These are phyloP conservation scores for Russula sp. DNA, from an alignment of 768 basidiomycete species.

Conservation along the genomic window DNA sequence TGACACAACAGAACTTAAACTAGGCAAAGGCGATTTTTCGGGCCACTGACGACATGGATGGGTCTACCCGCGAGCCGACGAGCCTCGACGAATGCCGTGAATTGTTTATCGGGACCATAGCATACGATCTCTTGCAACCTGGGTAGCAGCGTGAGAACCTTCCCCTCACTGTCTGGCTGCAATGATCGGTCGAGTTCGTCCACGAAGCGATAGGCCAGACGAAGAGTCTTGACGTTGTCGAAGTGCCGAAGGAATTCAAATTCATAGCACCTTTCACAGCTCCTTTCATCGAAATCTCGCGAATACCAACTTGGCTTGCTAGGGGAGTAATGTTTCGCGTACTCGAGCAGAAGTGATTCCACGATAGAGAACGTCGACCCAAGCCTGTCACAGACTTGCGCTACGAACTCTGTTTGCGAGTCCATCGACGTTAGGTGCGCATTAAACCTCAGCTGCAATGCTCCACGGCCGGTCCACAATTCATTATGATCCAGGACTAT, in stretches of 20 bases:
- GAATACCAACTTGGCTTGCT: too few species aligned
- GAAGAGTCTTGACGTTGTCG: background rate
- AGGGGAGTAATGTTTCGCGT: too few species aligned
- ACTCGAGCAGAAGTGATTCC: background rate
- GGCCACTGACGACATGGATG: background rate
- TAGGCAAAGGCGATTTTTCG: background rate
- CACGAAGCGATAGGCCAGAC: background rate
- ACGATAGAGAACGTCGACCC: background rate
- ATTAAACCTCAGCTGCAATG: background rate
- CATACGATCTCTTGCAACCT: background rate
- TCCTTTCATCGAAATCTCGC: too few species aligned
- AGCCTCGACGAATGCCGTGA: background rate
- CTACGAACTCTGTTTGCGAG: background rate
- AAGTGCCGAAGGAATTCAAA: background rate
- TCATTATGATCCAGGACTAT: constrained; percentile 1
- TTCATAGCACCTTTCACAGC: too few species aligned
- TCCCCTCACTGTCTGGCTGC: background rate
- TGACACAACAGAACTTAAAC: background rate
- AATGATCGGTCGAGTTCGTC: background rate
- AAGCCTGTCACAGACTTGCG: background rate
- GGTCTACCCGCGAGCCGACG: background rate
- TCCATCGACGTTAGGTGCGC: too few species aligned
- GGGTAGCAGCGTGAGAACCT: background rate
- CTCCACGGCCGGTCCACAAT: background rate
- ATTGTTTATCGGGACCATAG: background rate